phyloP scores from a whole-genome alignment of 23 red algal species.

The Gracilariopsis chorda region DNA sequence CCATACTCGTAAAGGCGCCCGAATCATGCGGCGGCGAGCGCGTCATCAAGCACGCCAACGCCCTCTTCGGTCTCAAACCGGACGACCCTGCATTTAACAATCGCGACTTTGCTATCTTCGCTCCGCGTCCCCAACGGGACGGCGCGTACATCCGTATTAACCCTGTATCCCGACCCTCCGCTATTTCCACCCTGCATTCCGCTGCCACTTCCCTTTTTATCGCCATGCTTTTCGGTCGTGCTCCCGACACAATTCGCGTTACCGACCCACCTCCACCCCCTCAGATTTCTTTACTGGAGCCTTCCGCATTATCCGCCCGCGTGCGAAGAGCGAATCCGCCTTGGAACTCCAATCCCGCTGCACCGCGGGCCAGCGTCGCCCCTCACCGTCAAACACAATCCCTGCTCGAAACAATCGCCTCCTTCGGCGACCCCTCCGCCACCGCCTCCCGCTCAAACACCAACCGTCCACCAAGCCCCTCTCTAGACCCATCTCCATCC shows the following conservation, averaged over 20 bases:
- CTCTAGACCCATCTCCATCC: background rate
- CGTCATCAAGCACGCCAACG: conserved; percentile 67
- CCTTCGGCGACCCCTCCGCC: background rate
- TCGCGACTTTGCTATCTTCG: conserved; percentile 41
- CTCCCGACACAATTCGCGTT: background rate
- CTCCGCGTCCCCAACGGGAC: conserved; percentile 47
- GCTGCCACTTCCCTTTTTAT: conserved; percentile 4
- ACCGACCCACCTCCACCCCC: background rate
- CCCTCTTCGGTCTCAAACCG: conserved; percentile 68
- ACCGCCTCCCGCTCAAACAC: background rate
- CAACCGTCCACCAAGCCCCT: background rate
- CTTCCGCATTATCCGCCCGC: background rate
- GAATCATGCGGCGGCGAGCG: conserved; percentile 68
- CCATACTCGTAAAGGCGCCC: conserved; percentile 52
- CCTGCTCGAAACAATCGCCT: background rate
- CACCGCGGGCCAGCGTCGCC: background rate
- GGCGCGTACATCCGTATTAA: conserved; percentile 1
- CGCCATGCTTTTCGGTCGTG: background rate
- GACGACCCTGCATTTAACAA: conserved; percentile 22
- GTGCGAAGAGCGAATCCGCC: background rate
- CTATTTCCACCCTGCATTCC: background rate
- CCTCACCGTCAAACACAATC: background rate
- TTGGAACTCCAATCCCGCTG: background rate
- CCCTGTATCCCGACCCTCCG: background rate
- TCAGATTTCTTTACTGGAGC: background rate